These are phyloP conservation scores for Lotmaria passim DNA, from an alignment of 208 protist genomes.

Conservation along the genomic window DNA sequence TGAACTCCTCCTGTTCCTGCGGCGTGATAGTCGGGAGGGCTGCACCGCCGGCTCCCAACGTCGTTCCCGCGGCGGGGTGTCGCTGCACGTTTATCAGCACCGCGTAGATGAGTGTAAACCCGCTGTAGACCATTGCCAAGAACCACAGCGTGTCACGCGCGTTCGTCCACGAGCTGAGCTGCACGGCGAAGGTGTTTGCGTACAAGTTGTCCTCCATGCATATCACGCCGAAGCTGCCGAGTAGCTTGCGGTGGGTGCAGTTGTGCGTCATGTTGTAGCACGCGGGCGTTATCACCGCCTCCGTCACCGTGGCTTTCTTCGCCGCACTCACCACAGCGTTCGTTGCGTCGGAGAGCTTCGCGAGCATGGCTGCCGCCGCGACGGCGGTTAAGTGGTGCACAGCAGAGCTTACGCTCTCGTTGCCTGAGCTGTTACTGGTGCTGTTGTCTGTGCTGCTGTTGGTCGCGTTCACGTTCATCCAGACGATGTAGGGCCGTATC, in stretches of 20 bases:
- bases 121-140: conserved; percentile 70
- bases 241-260: conserved; percentile 41
- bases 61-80: conserved; percentile 3
- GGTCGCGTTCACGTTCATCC: conserved; percentile 9
- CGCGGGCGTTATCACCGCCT: background rate
- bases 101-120: conserved; percentile 62
- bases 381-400: background rate
- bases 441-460: background rate
- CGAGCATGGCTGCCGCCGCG: background rate
- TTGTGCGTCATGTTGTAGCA: conserved; percentile 7
- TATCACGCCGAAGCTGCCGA: conserved; percentile 53
- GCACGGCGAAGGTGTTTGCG: conserved; percentile 62
- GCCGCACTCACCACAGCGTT: background rate
- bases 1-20: conserved; percentile 45
- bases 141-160: conserved; percentile 71
- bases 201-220: conserved; percentile 75
- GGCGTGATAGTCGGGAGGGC: conserved; percentile 36
- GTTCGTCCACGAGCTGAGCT: conserved; percentile 73
- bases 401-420: too few species aligned
- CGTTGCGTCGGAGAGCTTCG: background rate
- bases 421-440: background rate
- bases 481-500: conserved; percentile 47
- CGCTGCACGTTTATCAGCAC: conserved; percentile 55
- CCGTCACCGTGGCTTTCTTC: background rate
- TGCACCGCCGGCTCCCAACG: background rate